These are phyloP conservation scores for Cercospora sp. DNA, from an alignment of 2,329 filamentous ascomycete genomes.

Conservation along the genomic window DNA sequence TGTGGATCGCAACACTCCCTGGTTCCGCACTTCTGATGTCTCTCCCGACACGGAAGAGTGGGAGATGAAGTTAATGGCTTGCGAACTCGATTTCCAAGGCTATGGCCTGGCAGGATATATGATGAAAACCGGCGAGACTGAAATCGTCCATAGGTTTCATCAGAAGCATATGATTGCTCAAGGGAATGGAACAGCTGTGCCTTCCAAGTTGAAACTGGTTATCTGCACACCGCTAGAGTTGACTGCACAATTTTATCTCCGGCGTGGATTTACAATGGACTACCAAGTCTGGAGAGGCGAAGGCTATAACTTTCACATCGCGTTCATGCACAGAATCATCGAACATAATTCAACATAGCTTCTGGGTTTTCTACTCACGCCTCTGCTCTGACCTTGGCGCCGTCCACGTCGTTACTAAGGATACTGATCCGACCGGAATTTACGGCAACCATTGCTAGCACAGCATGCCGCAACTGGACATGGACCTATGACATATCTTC, in stretches of 20 bases:
- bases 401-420: not conserved
- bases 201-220: slow-evolving; percentile 16
- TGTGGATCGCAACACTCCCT: slow-evolving; percentile 3
- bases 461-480: not conserved
- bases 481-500: not conserved
- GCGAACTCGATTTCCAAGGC: slow-evolving; percentile 15
- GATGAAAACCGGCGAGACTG: slow-evolving; percentile 18
- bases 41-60: slow-evolving; percentile 19
- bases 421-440: not conserved
- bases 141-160: slow-evolving; percentile 9
- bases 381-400: not conserved
- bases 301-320: slow-evolving; percentile 22
- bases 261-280: slow-evolving; percentile 21
- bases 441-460: not conserved
- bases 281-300: slow-evolving; percentile 23
- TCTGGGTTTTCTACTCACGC: not conserved
- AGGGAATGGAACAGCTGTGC: not conserved
- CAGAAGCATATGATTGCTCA: not conserved
- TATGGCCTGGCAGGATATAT: slow-evolving; percentile 20
- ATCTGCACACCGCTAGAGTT: slow-evolving; percentile 22
- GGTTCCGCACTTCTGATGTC: slow-evolving; percentile 13
- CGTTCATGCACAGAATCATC: slow-evolving; percentile 21
- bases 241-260: slow-evolving; percentile 20
- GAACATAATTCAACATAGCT: not conserved
- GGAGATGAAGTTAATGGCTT: no score